Evolutionary conservation across 805 yeast genomes (phyloP).

Genomic region (Wickerhamomyces chaumierensis): DNA sequence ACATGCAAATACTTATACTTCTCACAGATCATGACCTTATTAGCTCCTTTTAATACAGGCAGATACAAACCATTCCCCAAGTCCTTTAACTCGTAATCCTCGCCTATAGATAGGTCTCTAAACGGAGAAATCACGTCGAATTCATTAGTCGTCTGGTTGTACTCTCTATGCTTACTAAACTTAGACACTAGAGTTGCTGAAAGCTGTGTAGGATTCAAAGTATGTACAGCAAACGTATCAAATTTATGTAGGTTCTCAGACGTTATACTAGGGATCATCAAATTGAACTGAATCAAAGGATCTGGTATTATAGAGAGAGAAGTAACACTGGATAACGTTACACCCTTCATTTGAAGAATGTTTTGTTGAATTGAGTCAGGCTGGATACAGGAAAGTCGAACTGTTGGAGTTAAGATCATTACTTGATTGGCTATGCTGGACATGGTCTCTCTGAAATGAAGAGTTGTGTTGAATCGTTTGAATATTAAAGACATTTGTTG

Average conservation of each 20-base stretch:
- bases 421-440: conserved; percentile 39
- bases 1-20: conserved; percentile 41
- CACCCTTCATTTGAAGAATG: conserved; percentile 39
- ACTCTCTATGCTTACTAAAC: conserved; percentile 47
- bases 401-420: conserved; percentile 47
- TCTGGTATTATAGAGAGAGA: conserved; percentile 70
- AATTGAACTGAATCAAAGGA: conserved; percentile 75
- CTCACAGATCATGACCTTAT: conserved; percentile 52
- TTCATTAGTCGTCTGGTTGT: conserved; percentile 18
- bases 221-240: conserved; percentile 59
- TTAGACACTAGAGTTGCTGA: conserved; percentile 51
- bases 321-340: conserved; percentile 78
- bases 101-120: conserved; percentile 22
- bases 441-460: conserved; percentile 28
- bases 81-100: conserved; percentile 24
- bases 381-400: conserved; percentile 16
- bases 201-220: conserved; percentile 48
- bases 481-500: background rate
- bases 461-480: conserved; percentile 1
- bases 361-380: conserved; percentile 11
- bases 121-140: conserved; percentile 34
- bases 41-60: conserved; percentile 50
- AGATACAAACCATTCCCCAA: conserved; percentile 11
- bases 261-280: conserved; percentile 80
- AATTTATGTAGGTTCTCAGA: conserved; percentile 51